Conservation (phyloP, 495 filamentous ascomycete species). For the Copromyces sp. region DNA sequence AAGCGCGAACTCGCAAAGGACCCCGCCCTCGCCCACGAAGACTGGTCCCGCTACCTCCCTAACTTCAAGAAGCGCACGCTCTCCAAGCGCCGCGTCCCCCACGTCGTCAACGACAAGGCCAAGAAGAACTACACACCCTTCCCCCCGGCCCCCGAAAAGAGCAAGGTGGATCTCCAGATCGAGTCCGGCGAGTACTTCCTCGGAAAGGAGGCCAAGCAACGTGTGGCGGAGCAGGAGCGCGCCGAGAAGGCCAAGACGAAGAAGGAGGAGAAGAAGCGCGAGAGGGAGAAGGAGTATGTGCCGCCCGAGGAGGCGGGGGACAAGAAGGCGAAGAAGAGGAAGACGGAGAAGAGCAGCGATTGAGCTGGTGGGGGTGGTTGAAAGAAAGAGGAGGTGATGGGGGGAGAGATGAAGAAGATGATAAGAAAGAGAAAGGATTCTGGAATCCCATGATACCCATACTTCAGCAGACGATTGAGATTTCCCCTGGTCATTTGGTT, state of each 20-base stretch:
- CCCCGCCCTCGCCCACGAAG: conserved; percentile 73
- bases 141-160: conserved; percentile 53
- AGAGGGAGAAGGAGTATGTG: conserved; percentile 74
- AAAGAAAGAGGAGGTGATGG: background rate
- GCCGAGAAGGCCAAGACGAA: conserved; percentile 74
- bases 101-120: conserved; percentile 81
- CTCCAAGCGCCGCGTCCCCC: conserved; percentile 69
- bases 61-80: conserved; percentile 96
- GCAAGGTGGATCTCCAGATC: conserved; percentile 96
- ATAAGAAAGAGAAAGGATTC: conserved; percentile 1
- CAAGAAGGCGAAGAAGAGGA: conserved; percentile 50
- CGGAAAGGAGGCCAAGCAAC: conserved; percentile 80
- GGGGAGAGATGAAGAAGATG: background rate
- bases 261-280: conserved; percentile 78
- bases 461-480: background rate
- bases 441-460: conserved; percentile 22
- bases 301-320: conserved; percentile 66
- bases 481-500: background rate
- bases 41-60: conserved; percentile 92
- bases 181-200: conserved; percentile 97
- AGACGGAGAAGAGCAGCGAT: conserved; percentile 38
- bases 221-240: conserved; percentile 65
- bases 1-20: conserved; percentile 97
- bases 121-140: conserved; percentile 92
- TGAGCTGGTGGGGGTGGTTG: conserved; percentile 1